Conservation (phyloP, 2,329 filamentous ascomycete species). For the Pseudocercospora musae region DNA sequence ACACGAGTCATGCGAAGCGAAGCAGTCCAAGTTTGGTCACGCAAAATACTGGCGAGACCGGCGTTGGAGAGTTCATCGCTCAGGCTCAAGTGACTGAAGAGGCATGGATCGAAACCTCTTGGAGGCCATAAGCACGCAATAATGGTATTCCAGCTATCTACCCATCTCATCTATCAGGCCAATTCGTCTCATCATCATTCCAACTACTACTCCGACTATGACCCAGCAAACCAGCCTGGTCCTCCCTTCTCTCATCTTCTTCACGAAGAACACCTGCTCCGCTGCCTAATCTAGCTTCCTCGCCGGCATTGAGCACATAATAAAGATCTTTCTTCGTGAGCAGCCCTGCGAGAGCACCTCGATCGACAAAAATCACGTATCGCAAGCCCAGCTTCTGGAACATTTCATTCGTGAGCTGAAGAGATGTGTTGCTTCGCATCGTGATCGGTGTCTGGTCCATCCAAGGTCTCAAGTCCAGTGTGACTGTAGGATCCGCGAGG, state of each 20-base stretch:
- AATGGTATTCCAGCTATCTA: not conserved
- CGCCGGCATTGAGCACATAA: slow-evolving; percentile 80
- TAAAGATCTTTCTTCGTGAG: slow-evolving; percentile 98
- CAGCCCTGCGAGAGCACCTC: slow-evolving; percentile 76
- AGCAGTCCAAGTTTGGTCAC: too few relatives aligned
- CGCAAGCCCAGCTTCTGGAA: slow-evolving; percentile 91
- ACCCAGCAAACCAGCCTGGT: slow-evolving; percentile 40
- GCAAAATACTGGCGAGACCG: too few relatives aligned
- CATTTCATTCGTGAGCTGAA: slow-evolving; percentile 85
- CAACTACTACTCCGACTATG: slow-evolving; percentile 5
- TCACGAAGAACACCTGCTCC: slow-evolving; percentile 38
- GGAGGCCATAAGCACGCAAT: too few relatives aligned
- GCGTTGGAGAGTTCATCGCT: too few relatives aligned
- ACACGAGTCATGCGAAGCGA: too few relatives aligned
- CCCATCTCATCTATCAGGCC: not conserved
- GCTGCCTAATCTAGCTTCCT: slow-evolving; percentile 26
- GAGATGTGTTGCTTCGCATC: slow-evolving; percentile 68
- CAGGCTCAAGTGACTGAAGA: too few relatives aligned
- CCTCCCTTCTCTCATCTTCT: slow-evolving; percentile 36
- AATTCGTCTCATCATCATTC: slow-evolving; percentile 2
- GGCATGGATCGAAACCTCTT: too few relatives aligned
- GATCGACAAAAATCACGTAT: slow-evolving; percentile 83
- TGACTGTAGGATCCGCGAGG: slow-evolving; percentile 70
- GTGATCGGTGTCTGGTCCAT: slow-evolving; percentile 99
- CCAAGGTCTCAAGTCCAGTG: slow-evolving; percentile 89